phyloP scores from a whole-genome alignment of 352 stramenopile species.

The Discostella stelligera region DNA sequence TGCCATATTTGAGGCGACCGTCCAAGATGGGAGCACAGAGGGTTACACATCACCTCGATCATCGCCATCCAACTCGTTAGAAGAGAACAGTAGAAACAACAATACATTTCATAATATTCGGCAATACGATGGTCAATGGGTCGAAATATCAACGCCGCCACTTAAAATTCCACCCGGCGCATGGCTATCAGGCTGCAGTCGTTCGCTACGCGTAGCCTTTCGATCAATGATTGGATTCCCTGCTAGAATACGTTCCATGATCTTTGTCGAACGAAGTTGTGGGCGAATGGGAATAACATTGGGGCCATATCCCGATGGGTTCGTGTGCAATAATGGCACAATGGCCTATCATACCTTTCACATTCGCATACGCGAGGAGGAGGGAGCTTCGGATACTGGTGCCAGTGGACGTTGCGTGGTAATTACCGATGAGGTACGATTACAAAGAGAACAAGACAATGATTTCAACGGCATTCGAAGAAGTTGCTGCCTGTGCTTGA shows the following conservation, averaged over 20 bases:
- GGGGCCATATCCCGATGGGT: slow-evolving; percentile 36
- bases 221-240: slow-evolving; percentile 45
- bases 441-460: slow-evolving; percentile 26
- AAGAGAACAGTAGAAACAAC: slow-evolving; percentile 8
- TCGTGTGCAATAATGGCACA: slow-evolving; percentile 26
- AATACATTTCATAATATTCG: neutral
- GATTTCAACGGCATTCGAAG: slow-evolving; percentile 23
- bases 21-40: slow-evolving; percentile 41
- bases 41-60: slow-evolving; percentile 11
- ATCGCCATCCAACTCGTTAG: slow-evolving; percentile 26
- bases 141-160: slow-evolving; percentile 41
- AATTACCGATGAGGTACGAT: slow-evolving; percentile 46
- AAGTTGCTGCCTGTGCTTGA: slow-evolving; percentile 21
- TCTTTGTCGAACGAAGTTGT: slow-evolving; percentile 43
- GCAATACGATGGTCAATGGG: slow-evolving; percentile 50
- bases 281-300: slow-evolving; percentile 47
- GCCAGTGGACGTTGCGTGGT: slow-evolving; percentile 22
- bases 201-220: slow-evolving; percentile 23
- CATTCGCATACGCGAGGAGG: slow-evolving; percentile 23
- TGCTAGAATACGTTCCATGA: slow-evolving; percentile 35
- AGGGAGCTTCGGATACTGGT: slow-evolving; percentile 8
- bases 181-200: slow-evolving; percentile 21
- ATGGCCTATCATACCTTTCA: slow-evolving; percentile 45
- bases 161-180: slow-evolving; percentile 33
- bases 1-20: slow-evolving; percentile 38